Conservation (phyloP, 2,329 filamentous ascomycete genomes). For the Cladobotryum mycophilum region DNA sequence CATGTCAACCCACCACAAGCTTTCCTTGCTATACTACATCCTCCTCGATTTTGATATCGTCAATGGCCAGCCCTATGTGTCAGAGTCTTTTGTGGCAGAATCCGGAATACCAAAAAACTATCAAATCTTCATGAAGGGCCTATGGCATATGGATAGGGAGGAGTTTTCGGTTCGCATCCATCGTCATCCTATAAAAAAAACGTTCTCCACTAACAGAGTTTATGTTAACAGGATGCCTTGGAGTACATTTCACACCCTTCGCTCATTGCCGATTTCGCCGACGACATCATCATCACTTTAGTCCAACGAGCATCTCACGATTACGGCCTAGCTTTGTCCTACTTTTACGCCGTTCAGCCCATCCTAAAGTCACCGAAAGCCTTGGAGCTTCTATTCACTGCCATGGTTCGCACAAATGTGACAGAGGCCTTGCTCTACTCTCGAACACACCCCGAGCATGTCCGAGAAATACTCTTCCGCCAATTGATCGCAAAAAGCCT, state of each 20-base stretch:
- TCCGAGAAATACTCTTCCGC: constrained; percentile 60
- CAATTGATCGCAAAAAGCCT: constrained; percentile 57
- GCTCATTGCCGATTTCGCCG: constrained; percentile 71
- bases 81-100: constrained; percentile 52
- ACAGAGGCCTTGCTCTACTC: constrained; percentile 70
- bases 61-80: constrained; percentile 43
- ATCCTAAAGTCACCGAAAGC: constrained; percentile 59
- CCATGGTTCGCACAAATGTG: constrained; percentile 60
- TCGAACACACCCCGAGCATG: constrained; percentile 54
- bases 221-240: constrained; percentile 51
- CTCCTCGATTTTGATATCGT: constrained; percentile 64
- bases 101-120: constrained; percentile 70
- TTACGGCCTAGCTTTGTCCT: constrained; percentile 63
- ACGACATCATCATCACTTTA: constrained; percentile 70
- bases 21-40: constrained; percentile 78
- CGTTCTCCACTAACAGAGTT: not conserved
- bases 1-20: constrained; percentile 68
- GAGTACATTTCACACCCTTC: constrained; percentile 75
- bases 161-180: constrained; percentile 53
- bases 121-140: constrained; percentile 71
- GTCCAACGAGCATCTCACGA: constrained; percentile 57
- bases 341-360: constrained; percentile 71
- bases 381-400: constrained; percentile 61
- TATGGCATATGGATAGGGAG: constrained; percentile 72
- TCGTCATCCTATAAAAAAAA: not conserved